Evolutionary conservation across 805 yeast species (phyloP).

Genomic region (Saccharomycopsis fibuligera): DNA sequence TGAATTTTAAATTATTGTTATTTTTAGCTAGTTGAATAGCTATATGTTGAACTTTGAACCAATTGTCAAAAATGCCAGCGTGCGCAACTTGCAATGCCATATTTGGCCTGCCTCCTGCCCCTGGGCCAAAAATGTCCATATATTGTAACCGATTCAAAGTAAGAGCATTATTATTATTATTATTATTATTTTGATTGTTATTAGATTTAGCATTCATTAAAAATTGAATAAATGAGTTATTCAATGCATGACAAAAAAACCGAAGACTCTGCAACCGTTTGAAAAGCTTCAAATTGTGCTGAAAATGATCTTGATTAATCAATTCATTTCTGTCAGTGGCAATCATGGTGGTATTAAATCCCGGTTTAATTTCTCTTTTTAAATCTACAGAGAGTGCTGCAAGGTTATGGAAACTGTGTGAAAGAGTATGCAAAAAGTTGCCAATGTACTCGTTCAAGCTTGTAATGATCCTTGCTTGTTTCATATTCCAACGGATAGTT

Average conservation of each 20-base stretch:
- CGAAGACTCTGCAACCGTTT: constrained; percentile 33
- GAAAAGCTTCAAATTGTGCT: constrained; percentile 22
- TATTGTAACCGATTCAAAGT: constrained; percentile 27
- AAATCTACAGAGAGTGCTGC: constrained; percentile 31
- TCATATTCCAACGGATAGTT: constrained; percentile 35
- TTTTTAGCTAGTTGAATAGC: constrained; percentile 35
- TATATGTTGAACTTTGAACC: constrained; percentile 50
- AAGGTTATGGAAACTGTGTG: background rate
- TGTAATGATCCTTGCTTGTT: constrained; percentile 22
- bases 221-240: constrained; percentile 25
- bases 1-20: constrained; percentile 31
- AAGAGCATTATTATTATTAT: no score
- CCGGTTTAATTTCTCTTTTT: constrained; percentile 29
- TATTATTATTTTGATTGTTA: background rate
- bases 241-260: constrained; percentile 33
- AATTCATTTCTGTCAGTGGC: constrained; percentile 30
- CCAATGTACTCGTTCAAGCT: constrained; percentile 19
- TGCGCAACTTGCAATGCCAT: constrained; percentile 48
- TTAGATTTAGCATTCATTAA: constrained; percentile 23
- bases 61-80: constrained; percentile 49
- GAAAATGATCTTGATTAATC: constrained; percentile 24
- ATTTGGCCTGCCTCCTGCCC: constrained; percentile 49
- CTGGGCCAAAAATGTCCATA: constrained; percentile 42
- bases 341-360: constrained; percentile 19
- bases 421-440: background rate